Evolutionary conservation across 345 rosid genomes (phyloP).

Genomic region (Sapria himalayana): DNA sequence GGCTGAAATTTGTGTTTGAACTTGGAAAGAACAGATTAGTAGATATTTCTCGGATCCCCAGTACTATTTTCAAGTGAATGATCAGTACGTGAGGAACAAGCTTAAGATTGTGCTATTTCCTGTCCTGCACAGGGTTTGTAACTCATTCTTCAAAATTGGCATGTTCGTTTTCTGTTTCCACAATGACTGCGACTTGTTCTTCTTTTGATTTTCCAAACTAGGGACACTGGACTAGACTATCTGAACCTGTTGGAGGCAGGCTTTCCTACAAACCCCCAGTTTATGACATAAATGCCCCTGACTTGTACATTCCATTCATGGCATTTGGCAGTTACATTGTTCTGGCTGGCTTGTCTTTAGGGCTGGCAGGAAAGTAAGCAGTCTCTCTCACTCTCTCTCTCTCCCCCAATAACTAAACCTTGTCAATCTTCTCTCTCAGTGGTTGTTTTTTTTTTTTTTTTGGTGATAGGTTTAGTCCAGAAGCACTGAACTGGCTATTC

Average conservation of each 20-base stretch:
- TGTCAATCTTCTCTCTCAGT: too few relatives aligned
- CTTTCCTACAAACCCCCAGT: slow-evolving; percentile 89
- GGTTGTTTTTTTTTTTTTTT: slow-evolving; percentile 1
- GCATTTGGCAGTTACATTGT: slow-evolving; percentile 75
- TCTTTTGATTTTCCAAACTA: slow-evolving; percentile 11
- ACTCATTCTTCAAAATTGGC: slow-evolving; percentile 1
- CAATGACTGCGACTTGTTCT: background rate
- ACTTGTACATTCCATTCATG: slow-evolving; percentile 90
- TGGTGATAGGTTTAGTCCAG: slow-evolving; percentile 73
- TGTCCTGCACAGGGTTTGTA: slow-evolving; percentile 71
- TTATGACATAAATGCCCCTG: slow-evolving; percentile 90
- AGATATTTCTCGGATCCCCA: slow-evolving; percentile 88
- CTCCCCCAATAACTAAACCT: background rate
- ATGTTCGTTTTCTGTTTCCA: background rate
- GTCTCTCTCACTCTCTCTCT: slow-evolving; percentile 1
- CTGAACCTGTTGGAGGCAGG: slow-evolving; percentile 93
- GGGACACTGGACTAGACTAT: slow-evolving; percentile 93
- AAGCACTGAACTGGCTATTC: slow-evolving; percentile 75
- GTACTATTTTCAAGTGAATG: slow-evolving; percentile 94
- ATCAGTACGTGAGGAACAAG: slow-evolving; percentile 90
- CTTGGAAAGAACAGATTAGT: slow-evolving; percentile 39
- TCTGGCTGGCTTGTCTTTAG: slow-evolving; percentile 70
- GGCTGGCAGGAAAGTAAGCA: slow-evolving; percentile 78
- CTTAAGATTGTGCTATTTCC: slow-evolving; percentile 82
- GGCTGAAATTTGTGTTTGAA: background rate